Conservation (phyloP, 495 filamentous ascomycete genomes). For the Aspergillus indologenus region DNA sequence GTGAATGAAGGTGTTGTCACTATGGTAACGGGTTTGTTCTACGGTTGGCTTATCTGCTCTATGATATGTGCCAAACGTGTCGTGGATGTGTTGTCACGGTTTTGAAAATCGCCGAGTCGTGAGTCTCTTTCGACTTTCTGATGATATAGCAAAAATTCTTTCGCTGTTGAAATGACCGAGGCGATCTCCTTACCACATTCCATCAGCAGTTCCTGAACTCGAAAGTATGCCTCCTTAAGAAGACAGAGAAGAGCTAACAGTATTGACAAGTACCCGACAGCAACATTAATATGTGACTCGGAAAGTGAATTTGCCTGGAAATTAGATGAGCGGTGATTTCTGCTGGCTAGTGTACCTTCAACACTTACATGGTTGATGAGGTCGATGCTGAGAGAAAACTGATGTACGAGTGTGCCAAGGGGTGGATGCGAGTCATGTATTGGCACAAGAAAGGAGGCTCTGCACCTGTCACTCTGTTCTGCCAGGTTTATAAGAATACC, state of each 20-base stretch:
- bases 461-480: constrained; percentile 63
- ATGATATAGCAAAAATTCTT: constrained; percentile 80
- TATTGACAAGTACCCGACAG: constrained; percentile 85
- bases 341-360: background rate
- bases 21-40: background rate
- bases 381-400: constrained; percentile 40
- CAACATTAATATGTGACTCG: constrained; percentile 81
- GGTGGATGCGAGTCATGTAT: constrained; percentile 23
- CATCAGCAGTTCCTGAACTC: constrained; percentile 39
- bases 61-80: constrained; percentile 54
- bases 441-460: constrained; percentile 35
- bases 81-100: constrained; percentile 51
- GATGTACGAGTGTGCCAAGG: constrained; percentile 41
- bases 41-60: constrained; percentile 26
- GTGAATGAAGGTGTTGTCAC: background rate
- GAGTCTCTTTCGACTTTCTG: constrained; percentile 61
- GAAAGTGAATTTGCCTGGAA: constrained; percentile 76
- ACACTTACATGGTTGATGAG: constrained; percentile 46
- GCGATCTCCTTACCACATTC: constrained; percentile 59
- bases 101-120: constrained; percentile 21
- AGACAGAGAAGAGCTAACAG: constrained; percentile 78
- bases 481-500: constrained; percentile 88
- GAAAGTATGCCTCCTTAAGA: constrained; percentile 45
- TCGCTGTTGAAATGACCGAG: constrained; percentile 69
- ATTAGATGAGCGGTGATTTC: background rate